Percentiles rank a stretch among this genome's conserved stretches.
These are phyloP conservation scores for Rubroboletus pulcherrimus DNA, from an alignment of 768 basidiomycete genomes.

Conservation along the genomic window DNA sequence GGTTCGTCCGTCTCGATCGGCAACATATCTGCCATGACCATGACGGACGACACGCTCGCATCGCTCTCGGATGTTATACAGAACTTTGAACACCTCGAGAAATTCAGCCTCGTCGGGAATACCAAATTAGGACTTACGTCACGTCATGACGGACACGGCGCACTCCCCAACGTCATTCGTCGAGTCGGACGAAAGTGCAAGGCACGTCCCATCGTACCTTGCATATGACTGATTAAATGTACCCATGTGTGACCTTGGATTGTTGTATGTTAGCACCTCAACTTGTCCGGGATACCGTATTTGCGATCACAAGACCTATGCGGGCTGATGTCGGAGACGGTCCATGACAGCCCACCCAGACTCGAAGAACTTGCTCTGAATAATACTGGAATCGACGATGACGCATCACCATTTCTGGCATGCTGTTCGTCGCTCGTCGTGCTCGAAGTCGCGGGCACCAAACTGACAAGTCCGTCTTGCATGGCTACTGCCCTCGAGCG, in stretches of 20 bases:
- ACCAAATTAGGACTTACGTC: constrained; percentile 48
- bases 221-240: neutral
- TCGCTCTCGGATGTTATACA: constrained; percentile 42
- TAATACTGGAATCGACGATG: constrained; percentile 60
- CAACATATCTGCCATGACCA: constrained; percentile 49
- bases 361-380: constrained; percentile 53
- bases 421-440: constrained; percentile 45
- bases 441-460: constrained; percentile 55
- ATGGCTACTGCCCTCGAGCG: neutral
- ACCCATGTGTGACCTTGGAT: neutral
- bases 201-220: constrained; percentile 30
- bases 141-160: constrained; percentile 24
- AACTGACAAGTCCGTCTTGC: constrained; percentile 48
- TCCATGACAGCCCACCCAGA: constrained; percentile 26
- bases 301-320: constrained; percentile 50
- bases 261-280: constrained; percentile 44
- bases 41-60: constrained; percentile 48
- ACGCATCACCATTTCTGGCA: constrained; percentile 48
- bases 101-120: constrained; percentile 61
- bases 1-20: constrained; percentile 42
- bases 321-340: constrained; percentile 37
- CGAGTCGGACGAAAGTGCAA: constrained; percentile 58
- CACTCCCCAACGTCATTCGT: constrained; percentile 45
- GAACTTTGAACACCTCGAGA: constrained; percentile 39
- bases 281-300: constrained; percentile 50